Conservation (phyloP, 305 asterid genomes). For the Plantago rigida region DNA sequence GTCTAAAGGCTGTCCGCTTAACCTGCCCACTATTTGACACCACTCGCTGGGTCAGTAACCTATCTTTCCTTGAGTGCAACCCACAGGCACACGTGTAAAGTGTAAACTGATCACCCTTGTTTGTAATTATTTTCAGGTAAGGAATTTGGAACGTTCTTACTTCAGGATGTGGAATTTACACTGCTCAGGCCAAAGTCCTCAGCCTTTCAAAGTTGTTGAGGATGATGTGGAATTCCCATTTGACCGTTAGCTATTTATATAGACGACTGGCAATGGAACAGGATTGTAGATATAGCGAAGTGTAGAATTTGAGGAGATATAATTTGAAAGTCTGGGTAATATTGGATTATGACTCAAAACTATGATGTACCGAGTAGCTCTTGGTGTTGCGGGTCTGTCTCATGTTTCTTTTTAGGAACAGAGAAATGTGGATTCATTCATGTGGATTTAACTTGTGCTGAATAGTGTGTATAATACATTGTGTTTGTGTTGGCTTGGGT, state of each 20-base stretch:
- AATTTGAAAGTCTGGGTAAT: constrained; percentile 21
- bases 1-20: constrained; percentile 68
- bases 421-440: neutral
- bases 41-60: constrained; percentile 65
- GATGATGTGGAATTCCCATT: constrained; percentile 67
- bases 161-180: constrained; percentile 90
- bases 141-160: constrained; percentile 79
- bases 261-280: constrained; percentile 17
- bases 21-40: constrained; percentile 89
- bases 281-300: constrained; percentile 43
- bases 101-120: neutral
- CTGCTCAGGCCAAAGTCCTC: constrained; percentile 77
- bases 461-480: neutral
- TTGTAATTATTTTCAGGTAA: constrained; percentile 41
- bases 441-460: neutral
- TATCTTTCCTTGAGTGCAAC: neutral
- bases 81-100: neutral
- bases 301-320: constrained; percentile 17
- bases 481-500: no score
- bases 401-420: neutral
- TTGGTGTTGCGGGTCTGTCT: neutral
- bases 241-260: constrained; percentile 35
- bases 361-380: neutral
- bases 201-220: constrained; percentile 75
- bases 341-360: constrained; percentile 1